phyloP scores from a whole-genome alignment of 129 eudicot species.

The carrot (Daucus carota) region DH1_v3.0 NC_030381.2:40017001-40017500 shows the following conservation, averaged over 20 bases:
- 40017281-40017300: not conserved
- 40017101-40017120: not conserved
- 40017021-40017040: too few relatives aligned
- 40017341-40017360: not conserved
- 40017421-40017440: constrained; percentile 22
- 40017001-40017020: too few relatives aligned
- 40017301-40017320: not conserved
- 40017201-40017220: not conserved
- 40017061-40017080: too few relatives aligned
- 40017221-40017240: not conserved
- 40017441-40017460: constrained; percentile 74
- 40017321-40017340: not conserved
- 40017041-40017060: too few relatives aligned
- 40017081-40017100: too few relatives aligned
- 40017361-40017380: not conserved
- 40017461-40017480: constrained; percentile 43
- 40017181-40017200: not conserved
- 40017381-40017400: constrained; percentile 31
- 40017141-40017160: not conserved
- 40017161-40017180: not conserved
- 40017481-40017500: not conserved
- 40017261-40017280: not conserved
- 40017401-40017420: constrained; percentile 22
- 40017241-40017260: not conserved
- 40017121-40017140: not conserved